Conservation (phyloP, 495 filamentous ascomycete genomes). For the Lasiosphaeria hispida region DNA sequence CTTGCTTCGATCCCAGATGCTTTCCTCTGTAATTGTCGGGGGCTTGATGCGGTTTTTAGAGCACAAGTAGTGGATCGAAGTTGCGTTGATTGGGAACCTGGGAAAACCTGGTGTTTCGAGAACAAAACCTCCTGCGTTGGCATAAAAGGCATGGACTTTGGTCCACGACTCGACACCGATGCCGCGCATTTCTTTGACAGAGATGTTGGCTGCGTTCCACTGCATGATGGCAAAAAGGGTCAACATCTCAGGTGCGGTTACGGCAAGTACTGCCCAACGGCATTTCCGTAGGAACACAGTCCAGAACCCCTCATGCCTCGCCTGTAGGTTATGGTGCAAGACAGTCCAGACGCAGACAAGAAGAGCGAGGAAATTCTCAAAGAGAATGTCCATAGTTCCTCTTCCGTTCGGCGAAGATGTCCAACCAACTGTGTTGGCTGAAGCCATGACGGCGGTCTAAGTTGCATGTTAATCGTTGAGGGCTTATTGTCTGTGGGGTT, state of each 20-base stretch:
- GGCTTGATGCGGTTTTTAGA: slow-evolving; percentile 12
- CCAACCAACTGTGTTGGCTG: slow-evolving; percentile 2
- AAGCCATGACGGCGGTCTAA: neutral
- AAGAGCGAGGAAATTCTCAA: slow-evolving; percentile 23
- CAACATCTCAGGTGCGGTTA: slow-evolving; percentile 19
- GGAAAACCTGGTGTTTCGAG: slow-evolving; percentile 20
- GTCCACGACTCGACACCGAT: slow-evolving; percentile 14
- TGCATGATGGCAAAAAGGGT: slow-evolving; percentile 17
- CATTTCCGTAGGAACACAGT: slow-evolving; percentile 8
- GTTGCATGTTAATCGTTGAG: neutral
- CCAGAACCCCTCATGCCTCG: slow-evolving; percentile 15
- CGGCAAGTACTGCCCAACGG: slow-evolving; percentile 17
- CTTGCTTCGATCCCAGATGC: slow-evolving; percentile 28
- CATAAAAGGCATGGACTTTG: slow-evolving; percentile 19
- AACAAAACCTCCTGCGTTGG: slow-evolving; percentile 25
- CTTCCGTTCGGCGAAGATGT: slow-evolving; percentile 7
- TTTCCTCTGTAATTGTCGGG: slow-evolving; percentile 22
- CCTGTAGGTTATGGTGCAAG: slow-evolving; percentile 24
- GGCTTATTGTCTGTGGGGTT: too few species aligned
- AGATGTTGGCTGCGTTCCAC: slow-evolving; percentile 19
- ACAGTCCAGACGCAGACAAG: slow-evolving; percentile 29
- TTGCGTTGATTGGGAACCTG: slow-evolving; percentile 22
- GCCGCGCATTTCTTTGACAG: slow-evolving; percentile 16
- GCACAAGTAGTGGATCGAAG: slow-evolving; percentile 21
- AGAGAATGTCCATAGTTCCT: slow-evolving; percentile 25